Base-by-base conservation (phyloP, 1,284 basidiomycete species). In the Trametes polyzona region DNA sequence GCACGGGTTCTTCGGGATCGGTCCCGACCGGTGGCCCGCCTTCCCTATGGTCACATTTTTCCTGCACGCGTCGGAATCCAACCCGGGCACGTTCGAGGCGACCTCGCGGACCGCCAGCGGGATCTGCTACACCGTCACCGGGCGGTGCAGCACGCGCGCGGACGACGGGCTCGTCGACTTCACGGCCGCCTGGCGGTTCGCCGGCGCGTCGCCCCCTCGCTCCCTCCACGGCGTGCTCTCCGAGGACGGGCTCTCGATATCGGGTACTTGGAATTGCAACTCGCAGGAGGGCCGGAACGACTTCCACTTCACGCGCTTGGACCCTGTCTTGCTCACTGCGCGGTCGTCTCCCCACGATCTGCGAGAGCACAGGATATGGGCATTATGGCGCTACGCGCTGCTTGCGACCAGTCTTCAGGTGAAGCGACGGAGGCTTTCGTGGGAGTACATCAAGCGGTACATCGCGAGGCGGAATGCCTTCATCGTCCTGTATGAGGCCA, bases 211-310 rank as follows among this genome's bases (percentile, higher is more conserved):
- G 10, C 29, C 14, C 17, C 23, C 19, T 40, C 56, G 17, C 35
- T 47, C 43, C 29, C 42, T 61, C 19, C 24, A 44, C 10, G 58
- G 58, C 3, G 23, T 17, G 29, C 14, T 61, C 10, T 43, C 52
- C 53, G 58, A 57, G n/a, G 37, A 59, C 43, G 60, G 59, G 10
- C 51, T 42, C 9, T 44, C 58, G 6, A 44, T 63, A 14, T 46
- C 53, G 1, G 59, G 62, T 9, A 33, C 27, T 2, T 61, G 54
- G 51, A 54, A 47, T 1, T 35, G 4, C 26, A 39, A 9, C 9
- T 17, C 29, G 19, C 21, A 32, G 16, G 41, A 43, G 3, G 24
- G 50, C 2, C 24, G 41, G 26, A 42, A 47, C 24, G 50, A 57
- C 1, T 57, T 61, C 55, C 11, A 42, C 30, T 51, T 53, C 27